Percentiles rank a stretch among this genome's conserved stretches.
Evolutionary conservation across 306 rosid species (phyloP).

Genomic region (Quercus ilex): DNA sequence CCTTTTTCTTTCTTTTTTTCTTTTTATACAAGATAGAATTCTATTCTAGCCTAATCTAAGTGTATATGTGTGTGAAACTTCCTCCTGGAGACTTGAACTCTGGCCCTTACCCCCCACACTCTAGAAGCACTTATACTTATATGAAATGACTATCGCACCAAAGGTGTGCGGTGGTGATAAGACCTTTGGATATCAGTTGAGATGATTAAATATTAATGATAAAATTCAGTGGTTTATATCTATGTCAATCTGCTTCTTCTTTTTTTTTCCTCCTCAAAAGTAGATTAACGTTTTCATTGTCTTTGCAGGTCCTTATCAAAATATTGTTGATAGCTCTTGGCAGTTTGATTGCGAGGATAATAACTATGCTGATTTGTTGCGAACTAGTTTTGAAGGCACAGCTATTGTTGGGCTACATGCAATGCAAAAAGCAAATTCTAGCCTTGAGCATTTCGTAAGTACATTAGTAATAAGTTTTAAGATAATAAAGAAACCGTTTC

Average conservation of each 20-base stretch:
- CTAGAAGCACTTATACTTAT: too few species aligned
- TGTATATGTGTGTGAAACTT: too few species aligned
- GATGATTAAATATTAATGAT: neutral
- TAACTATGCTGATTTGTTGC: slow-evolving; percentile 18
- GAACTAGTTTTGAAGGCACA: slow-evolving; percentile 31
- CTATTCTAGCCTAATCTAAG: too few species aligned
- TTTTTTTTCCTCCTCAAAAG: neutral
- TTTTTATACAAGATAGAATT: too few species aligned
- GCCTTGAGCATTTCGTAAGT: slow-evolving; percentile 93
- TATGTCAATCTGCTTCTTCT: neutral
- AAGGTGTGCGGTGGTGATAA: too few species aligned
- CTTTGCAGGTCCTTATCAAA: slow-evolving; percentile 42
- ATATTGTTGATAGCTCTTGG: slow-evolving; percentile 27
- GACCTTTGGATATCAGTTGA: neutral
- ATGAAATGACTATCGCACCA: too few species aligned
- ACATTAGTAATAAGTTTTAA: neutral
- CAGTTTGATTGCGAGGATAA: slow-evolving; percentile 15
- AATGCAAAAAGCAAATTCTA: slow-evolving; percentile 84
- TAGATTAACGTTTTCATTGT: slow-evolving; percentile 6
- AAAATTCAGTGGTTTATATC: neutral
- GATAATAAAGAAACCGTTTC: too few species aligned
- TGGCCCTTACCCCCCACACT: too few species aligned
- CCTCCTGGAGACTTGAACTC: too few species aligned
- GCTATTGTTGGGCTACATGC: slow-evolving; percentile 67
- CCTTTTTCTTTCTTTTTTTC: too few species aligned